Conservation (phyloP, 2,329 filamentous ascomycete genomes). For the Colletotrichum tropicicola region DNA sequence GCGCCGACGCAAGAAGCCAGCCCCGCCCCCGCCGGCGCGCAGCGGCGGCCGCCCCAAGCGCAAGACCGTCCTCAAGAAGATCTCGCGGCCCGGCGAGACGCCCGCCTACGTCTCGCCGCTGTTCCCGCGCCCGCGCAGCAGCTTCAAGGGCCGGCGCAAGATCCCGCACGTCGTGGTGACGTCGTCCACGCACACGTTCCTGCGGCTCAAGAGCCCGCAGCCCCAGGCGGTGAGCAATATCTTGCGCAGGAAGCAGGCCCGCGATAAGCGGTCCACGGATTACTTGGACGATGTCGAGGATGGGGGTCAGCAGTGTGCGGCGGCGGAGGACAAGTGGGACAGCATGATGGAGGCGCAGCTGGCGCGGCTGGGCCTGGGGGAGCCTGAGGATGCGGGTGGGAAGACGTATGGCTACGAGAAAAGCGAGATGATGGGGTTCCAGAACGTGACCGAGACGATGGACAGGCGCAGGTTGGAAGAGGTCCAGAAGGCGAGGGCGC, state of each 20-base stretch:
- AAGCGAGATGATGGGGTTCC: background rate
- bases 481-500: constrained; percentile 50
- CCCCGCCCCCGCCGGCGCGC: no score
- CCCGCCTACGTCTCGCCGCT: constrained; percentile 57
- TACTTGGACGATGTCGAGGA: background rate
- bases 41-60: constrained; percentile 21
- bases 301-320: background rate
- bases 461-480: constrained; percentile 45
- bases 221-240: constrained; percentile 64
- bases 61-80: constrained; percentile 43
- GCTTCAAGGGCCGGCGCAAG: constrained; percentile 57
- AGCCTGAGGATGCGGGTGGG: background rate
- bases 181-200: constrained; percentile 67
- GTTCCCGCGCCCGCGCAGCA: constrained; percentile 57
- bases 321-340: constrained; percentile 60
- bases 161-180: constrained; percentile 66
- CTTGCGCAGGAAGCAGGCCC: constrained; percentile 56
- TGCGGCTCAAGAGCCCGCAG: constrained; percentile 75
- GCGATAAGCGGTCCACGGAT: constrained; percentile 44
- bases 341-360: constrained; percentile 37
- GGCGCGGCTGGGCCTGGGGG: background rate
- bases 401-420: background rate
- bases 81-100: constrained; percentile 42
- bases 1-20: constrained; percentile 32
- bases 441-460: constrained; percentile 34